Base-by-base conservation (phyloP, 305 asterid species). In the Rubia balearica region DNA sequence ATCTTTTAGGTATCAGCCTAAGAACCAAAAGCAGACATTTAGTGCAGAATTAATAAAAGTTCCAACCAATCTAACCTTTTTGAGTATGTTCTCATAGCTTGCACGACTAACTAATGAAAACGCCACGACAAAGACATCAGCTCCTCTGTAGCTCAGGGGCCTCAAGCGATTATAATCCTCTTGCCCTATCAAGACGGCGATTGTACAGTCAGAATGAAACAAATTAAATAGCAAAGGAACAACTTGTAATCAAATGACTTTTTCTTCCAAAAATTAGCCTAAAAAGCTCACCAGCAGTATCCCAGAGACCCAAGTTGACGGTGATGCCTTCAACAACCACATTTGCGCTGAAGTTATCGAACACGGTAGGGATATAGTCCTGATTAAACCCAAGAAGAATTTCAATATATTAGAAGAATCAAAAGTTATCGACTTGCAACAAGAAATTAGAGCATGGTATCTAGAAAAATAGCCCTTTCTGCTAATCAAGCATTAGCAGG, bases 291-390 rank as follows among this genome's bases (percentile, higher is more conserved):
- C 98, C 98, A 81, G 97, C 97, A 70, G 98, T 90, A 81, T 93
- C 98, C 96, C 98, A 93, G 73, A 93, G 96, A 77, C 98, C 98
- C 75, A 93, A 81, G 81, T 93, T 93, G 73, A 93, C 97, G 24
- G 97, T 89, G 74, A 87, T 89, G 77, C 96, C 94, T 81, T 93
- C 98, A 77, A 87, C 96, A 7, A 89, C 96, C 82, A 93, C 96
- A 84, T 93, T 90, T 76, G 98, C 98, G 74, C 98, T 93, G 88
- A 92, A 92, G 88, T 90, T 92, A 78, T 92, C 97, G 73, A 92
- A 92, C 76, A 92, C 98, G 4, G 97, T 89, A 4, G 97, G 98
- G 69, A 92, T 78, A 60, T 90, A 92, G 75, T 92, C 98, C 97
- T 92, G 79, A 75, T 83, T 77, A 67, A n/a, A 70, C 38, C 76